Evolutionary conservation across 2,329 filamentous ascomycete species (phyloP).

Genomic region (Colletotrichum tofieldiae): DNA sequence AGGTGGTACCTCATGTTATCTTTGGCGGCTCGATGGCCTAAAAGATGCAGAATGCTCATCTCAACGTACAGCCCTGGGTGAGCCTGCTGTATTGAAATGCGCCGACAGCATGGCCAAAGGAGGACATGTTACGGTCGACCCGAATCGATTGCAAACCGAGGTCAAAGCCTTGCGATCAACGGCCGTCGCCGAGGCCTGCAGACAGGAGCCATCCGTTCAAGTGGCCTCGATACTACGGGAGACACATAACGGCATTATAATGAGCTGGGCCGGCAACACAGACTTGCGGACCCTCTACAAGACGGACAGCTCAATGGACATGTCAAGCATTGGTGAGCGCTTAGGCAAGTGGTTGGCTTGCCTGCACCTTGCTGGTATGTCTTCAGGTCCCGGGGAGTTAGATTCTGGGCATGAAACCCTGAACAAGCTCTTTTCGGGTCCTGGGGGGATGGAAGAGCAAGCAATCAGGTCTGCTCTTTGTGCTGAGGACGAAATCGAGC

Average conservation of each 20-base stretch:
- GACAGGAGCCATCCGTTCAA: neutral
- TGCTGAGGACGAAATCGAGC: neutral
- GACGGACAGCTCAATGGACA: neutral
- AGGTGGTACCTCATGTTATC: conserved; percentile 5
- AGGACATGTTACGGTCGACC: neutral
- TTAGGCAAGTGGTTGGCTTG: conserved; percentile 8
- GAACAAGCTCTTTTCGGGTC: neutral
- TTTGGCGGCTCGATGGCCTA: conserved; percentile 6
- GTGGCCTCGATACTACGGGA: neutral
- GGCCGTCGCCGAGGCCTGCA: neutral
- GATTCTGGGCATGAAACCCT: neutral
- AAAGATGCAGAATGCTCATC: neutral
- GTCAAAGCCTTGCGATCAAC: neutral
- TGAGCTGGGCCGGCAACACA: conserved; percentile 1
- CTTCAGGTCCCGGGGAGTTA: neutral
- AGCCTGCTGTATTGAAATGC: conserved; percentile 15
- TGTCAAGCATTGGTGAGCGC: neutral
- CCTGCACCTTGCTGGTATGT: neutral
- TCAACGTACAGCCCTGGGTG: neutral
- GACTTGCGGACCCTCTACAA: neutral
- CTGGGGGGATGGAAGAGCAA: conserved; percentile 1
- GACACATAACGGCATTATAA: conserved; percentile 2
- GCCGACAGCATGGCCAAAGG: conserved; percentile 15
- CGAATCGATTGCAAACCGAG: neutral
- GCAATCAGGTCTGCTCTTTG: neutral